Base-by-base conservation (phyloP, 768 basidiomycete species). In the Mycena maculata region DNA sequence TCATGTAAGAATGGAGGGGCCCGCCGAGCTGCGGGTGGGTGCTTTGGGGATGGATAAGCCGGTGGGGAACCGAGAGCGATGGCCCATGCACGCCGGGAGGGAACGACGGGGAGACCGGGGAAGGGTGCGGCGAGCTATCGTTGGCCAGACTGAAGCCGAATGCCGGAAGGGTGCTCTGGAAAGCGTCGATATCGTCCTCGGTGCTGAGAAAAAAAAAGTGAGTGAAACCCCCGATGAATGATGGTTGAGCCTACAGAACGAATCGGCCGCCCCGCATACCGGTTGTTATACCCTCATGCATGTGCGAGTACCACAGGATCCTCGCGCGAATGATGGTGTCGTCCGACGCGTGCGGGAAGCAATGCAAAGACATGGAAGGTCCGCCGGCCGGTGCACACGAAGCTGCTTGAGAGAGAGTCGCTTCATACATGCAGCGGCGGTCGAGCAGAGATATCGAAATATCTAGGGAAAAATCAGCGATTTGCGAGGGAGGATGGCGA, bases 241-340 rank as follows among this genome's bases (percentile, higher is more conserved):
- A 33, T 25, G 27, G 30, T 66, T 10, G 31, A 12, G 69, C 93
- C 72, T 80, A 94, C 94, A 97, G 78, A 49, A 91, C 82, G 50
- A 97, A 84, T 41, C 94, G 90, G 3, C 94, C 91, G n/a, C 96
- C 96, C 54, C 90, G 86, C 63, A 96, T 84, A 23, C 91, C 96
- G 11, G 88, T 92, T 2, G 89, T 88, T 23, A 96, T 85, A 30
- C 94, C 93, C 78, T 97, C 96, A 65, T 93, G 90, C 27, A 92
- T 87, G 68, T 95, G 88, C 9, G 92, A 89, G 72, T 95, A 97
- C 93, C 94, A 97, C 76, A 94, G 96, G 33, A 96, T 84, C 31
- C 95, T 85, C 3, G 93, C 90, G 36, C 93, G 88, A 36, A 92
- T 82, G 49, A 83, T 76, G 38, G 90, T 87, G 56, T 91, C 87